These are phyloP conservation scores for Backusella mclennaniae DNA, from an alignment of 192 early-diverging fungal genomes.

Conservation along the genomic window DNA sequence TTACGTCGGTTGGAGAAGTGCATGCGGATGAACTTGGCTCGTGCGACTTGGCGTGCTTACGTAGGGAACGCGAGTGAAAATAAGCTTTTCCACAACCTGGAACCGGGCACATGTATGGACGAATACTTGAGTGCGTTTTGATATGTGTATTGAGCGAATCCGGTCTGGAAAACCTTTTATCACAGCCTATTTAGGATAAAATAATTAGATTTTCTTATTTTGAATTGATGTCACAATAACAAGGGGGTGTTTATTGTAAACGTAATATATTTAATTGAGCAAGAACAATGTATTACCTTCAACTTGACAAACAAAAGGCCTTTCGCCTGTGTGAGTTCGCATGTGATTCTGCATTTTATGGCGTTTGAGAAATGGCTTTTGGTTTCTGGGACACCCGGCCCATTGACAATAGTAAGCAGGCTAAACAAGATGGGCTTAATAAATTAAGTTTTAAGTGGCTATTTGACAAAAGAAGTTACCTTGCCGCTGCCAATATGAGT, in stretches of 20 bases:
- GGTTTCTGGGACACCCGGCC: conserved; percentile 43
- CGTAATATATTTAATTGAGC: background rate
- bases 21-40: conserved; percentile 17
- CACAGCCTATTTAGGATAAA: conserved; percentile 44
- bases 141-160: conserved; percentile 67
- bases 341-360: conserved; percentile 70
- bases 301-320: conserved; percentile 49
- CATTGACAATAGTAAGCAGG: conserved; percentile 47
- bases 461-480: conserved; percentile 26
- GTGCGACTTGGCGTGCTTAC: conserved; percentile 55
- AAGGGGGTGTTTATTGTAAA: background rate
- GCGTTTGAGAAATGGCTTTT: conserved; percentile 63
- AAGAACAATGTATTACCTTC: conserved; percentile 7
- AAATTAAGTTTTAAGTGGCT: background rate
- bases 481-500: conserved; percentile 53
- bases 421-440: conserved; percentile 18
- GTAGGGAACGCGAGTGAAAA: conserved; percentile 54
- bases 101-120: conserved; percentile 46
- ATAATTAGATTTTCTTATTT: conserved; percentile 6
- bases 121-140: conserved; percentile 51
- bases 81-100: conserved; percentile 55
- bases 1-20: background rate
- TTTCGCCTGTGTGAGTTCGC: conserved; percentile 71
- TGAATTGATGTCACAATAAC: background rate
- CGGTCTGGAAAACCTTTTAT: conserved; percentile 65